phyloP scores from a whole-genome alignment of 495 filamentous ascomycete species.

The Darksidea phi region DNA sequence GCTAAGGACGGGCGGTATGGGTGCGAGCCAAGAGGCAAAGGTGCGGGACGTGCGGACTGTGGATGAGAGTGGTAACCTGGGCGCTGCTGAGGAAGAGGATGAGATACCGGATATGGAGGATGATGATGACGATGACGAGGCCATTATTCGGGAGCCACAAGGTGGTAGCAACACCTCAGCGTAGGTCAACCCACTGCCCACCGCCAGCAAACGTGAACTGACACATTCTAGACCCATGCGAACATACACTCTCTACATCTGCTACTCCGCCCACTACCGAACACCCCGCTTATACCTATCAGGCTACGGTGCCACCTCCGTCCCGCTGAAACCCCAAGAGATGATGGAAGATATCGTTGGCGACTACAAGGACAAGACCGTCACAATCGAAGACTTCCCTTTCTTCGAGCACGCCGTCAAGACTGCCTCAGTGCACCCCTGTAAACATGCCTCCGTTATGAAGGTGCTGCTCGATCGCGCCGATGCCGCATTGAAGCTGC shows the following conservation, averaged over 20 bases:
- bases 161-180: constrained; percentile 56
- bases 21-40: constrained; percentile 69
- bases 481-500: constrained; percentile 86
- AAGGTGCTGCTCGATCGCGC: constrained; percentile 94
- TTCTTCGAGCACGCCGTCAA: constrained; percentile 80
- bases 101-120: constrained; percentile 99
- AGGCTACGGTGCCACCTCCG: constrained; percentile 77
- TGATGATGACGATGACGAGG: constrained; percentile 94
- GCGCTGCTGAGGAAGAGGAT: constrained; percentile 67
- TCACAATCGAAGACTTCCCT: constrained; percentile 96
- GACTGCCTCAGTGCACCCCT: constrained; percentile 94
- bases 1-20: constrained; percentile 78
- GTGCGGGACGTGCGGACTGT: constrained; percentile 79
- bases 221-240: constrained; percentile 64
- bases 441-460: constrained; percentile 94
- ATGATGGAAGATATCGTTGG: constrained; percentile 99
- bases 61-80: constrained; percentile 75
- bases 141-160: constrained; percentile 82
- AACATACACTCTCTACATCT: constrained; percentile 97
- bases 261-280: constrained; percentile 93
- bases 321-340: constrained; percentile 78
- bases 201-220: background rate
- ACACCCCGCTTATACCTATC: constrained; percentile 95
- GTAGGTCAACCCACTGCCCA: constrained; percentile 46
- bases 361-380: constrained; percentile 99